phyloP scores from a whole-genome alignment of 2,329 filamentous ascomycete genomes.

The Penicillium sp. region DNA sequence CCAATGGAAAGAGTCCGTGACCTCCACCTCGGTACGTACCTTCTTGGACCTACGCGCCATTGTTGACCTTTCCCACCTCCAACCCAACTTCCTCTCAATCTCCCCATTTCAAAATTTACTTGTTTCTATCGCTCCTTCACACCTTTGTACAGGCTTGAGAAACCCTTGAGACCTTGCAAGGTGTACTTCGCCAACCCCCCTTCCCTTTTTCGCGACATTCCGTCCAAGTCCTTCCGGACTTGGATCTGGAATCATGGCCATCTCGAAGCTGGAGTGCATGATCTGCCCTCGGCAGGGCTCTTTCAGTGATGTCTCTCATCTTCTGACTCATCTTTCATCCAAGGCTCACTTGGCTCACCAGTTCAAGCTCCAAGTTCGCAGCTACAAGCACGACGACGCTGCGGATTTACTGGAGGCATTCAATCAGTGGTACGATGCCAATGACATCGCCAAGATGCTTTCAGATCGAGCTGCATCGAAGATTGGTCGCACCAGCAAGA shows the following conservation, averaged over 20 bases:
- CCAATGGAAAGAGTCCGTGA: not conserved
- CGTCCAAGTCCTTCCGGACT: conserved; percentile 9
- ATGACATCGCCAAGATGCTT: conserved; percentile 66
- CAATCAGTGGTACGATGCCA: conserved; percentile 68
- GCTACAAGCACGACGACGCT: conserved; percentile 62
- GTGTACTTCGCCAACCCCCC: not conserved
- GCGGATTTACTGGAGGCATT: conserved; percentile 59
- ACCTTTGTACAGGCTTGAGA: conserved; percentile 16
- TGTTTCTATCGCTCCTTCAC: not conserved
- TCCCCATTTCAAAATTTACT: conserved; percentile 2
- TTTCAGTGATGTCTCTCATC: conserved; percentile 86
- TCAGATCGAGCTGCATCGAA: conserved; percentile 73
- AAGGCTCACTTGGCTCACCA: conserved; percentile 85
- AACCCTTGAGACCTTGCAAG: conserved; percentile 5
- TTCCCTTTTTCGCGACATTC: conserved; percentile 23
- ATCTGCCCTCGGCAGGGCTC: conserved; percentile 73
- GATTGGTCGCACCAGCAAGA: conserved; percentile 59
- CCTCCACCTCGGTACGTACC: not conserved
- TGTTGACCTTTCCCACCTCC: too few relatives aligned
- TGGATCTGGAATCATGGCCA: conserved; percentile 29
- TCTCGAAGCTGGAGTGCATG: conserved; percentile 68
- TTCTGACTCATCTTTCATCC: conserved; percentile 86
- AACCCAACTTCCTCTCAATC: too few relatives aligned
- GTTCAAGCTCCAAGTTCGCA: conserved; percentile 72
- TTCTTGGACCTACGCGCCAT: too few relatives aligned